Evolutionary conservation across 228 moss, liverwort and hornwort genomes (phyloP).

Genomic region (Sphagnum fallax): DNA sequence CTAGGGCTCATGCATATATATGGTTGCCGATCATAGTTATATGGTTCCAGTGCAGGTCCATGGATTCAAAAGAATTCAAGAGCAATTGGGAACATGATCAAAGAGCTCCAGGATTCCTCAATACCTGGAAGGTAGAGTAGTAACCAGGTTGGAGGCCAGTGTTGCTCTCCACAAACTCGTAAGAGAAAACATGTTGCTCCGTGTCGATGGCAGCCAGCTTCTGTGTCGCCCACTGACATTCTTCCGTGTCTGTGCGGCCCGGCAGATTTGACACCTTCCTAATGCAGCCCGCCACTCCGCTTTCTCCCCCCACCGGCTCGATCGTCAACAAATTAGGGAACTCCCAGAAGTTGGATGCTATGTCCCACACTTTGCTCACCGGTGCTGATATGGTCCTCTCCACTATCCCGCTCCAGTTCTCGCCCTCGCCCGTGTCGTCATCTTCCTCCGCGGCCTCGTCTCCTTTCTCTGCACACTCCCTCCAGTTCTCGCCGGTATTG

Average conservation of each 20-base stretch:
- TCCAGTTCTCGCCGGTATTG: too few relatives aligned
- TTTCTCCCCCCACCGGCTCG: slow-evolving; percentile 43
- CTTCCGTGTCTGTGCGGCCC: slow-evolving; percentile 46
- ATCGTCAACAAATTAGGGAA: slow-evolving; percentile 51
- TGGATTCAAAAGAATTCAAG: too few relatives aligned
- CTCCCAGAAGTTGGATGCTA: slow-evolving; percentile 42
- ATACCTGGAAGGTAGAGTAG: slow-evolving; percentile 53
- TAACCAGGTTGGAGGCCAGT: slow-evolving; percentile 52
- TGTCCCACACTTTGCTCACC: slow-evolving; percentile 46
- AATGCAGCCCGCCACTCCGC: slow-evolving; percentile 41
- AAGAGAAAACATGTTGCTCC: slow-evolving; percentile 37
- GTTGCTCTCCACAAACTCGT: slow-evolving; percentile 54
- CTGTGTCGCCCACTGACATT: slow-evolving; percentile 48
- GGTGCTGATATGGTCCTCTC: slow-evolving; percentile 45
- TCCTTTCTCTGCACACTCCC: too few relatives aligned
- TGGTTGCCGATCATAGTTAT: too few relatives aligned
- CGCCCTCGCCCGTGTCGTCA: not conserved
- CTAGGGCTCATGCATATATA: too few relatives aligned
- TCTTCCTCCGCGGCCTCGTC: too few relatives aligned
- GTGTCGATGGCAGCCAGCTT: slow-evolving; percentile 46
- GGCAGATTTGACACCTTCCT: slow-evolving; percentile 51
- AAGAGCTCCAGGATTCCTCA: too few relatives aligned
- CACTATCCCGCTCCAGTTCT: slow-evolving; percentile 42
- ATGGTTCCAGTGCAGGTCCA: too few relatives aligned
- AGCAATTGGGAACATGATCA: too few relatives aligned